Evolutionary conservation across 257 asterid genomes (phyloP), one percentile per base, ranked within the genome.

Genomic region (Solanum arcanum): DNA sequence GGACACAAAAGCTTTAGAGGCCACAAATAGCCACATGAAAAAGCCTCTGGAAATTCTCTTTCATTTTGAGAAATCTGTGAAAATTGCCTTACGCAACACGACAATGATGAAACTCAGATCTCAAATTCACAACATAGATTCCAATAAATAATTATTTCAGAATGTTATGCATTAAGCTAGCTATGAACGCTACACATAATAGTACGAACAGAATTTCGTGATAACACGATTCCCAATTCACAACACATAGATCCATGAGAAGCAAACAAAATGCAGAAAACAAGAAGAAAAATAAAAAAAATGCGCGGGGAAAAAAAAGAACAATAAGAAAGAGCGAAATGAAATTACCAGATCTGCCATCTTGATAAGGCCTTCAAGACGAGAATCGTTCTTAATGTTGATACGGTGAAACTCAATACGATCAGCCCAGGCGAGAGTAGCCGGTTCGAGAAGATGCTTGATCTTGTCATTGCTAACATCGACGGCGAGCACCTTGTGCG

Each of bases 341-440:
- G 70, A 62, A 86, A 77, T 21, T 91, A 95, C 98, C 87, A 96
- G 99, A 96, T 96, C 99, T 88, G 99, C 95, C 98, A 94, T 94
- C 87, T 94, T 92, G 87, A 96, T 95, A 89, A 96, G 97, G 86
- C 99, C 98, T 94, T 96, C 98, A 74, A 95, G 99, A 88, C 99
- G 96, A 78, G 99, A 95, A 85, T 96, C 99, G 76, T 92, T 95
- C 93, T 95, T 96, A 41, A 96, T 95, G 88, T 96, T 96, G 91
- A 96, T 88, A 59, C 98, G 98, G 92, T 96, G 97, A 90, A 96
- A 96, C 90, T 94, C 96, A 88, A 96, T 94, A 82, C 99, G 98
- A 75, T 91, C 97, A 12, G 91, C 91, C 94, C 95, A 95, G 14
- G 87, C 83, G n/a, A 70, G 89, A 5, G 85, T 93, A 47, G 66